Percentiles rank a stretch among this genome's conserved stretches.
These are phyloP conservation scores for Gracilariopsis chorda DNA, from an alignment of 23 red algal species.

Conservation along the genomic window DNA sequence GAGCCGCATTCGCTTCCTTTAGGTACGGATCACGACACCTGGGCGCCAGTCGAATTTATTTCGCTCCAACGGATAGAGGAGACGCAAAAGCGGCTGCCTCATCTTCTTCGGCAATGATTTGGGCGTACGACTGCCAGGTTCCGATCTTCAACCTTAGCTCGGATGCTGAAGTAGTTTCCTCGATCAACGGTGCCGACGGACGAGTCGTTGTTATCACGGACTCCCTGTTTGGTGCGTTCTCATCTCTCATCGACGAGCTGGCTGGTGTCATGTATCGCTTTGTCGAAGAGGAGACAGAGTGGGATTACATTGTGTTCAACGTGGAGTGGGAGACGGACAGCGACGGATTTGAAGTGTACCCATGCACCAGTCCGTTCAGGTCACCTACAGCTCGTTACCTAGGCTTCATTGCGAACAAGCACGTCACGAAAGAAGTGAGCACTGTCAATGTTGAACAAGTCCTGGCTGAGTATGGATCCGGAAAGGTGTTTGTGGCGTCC, in stretches of 20 bases:
- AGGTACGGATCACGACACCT: conserved; percentile 41
- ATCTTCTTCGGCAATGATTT: background rate
- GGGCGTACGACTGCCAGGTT: conserved; percentile 68
- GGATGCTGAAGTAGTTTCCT: background rate
- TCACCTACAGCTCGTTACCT: conserved; percentile 45
- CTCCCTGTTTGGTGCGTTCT: conserved; percentile 10
- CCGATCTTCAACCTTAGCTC: conserved; percentile 7
- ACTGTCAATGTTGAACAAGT: conserved; percentile 22
- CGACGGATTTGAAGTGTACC: conserved; percentile 35
- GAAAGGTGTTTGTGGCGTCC: conserved; percentile 41
- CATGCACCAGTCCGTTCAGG: background rate
- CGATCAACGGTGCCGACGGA: background rate
- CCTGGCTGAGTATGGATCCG: background rate
- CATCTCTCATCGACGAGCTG: conserved; percentile 19
- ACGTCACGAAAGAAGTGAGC: background rate
- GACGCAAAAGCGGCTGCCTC: background rate
- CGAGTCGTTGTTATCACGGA: conserved; percentile 22
- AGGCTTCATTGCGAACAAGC: conserved; percentile 17
- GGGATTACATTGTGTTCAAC: conserved; percentile 41
- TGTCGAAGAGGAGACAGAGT: background rate
- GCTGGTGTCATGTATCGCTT: conserved; percentile 39
- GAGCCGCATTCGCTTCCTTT: conserved; percentile 19
- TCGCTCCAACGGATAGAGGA: background rate
- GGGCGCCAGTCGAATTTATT: conserved; percentile 27
- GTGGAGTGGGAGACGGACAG: conserved; percentile 31